A percentile compares a stretch with the other conserved stretches of the same genome.
phyloP scores from a whole-genome alignment of 2,329 filamentous ascomycete species.

The Lasiodiplodia gonubiensis region DNA sequence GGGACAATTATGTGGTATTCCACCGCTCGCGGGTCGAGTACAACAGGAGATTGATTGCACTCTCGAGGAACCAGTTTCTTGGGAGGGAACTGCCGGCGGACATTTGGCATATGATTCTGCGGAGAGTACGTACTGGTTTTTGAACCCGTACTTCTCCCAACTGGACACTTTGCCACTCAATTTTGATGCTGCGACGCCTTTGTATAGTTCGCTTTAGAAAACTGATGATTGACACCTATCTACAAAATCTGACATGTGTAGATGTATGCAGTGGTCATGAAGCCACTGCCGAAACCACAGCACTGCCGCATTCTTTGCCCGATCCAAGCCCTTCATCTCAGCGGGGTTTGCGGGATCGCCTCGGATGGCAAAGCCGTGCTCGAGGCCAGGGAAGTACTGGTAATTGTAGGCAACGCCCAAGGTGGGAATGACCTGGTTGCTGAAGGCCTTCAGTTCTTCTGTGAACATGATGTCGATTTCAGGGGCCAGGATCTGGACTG shows the following conservation, averaged over 20 bases:
- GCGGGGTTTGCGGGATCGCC: conserved; percentile 37
- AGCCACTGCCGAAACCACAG: not conserved
- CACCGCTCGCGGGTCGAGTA: not conserved
- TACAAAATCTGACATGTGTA: no score
- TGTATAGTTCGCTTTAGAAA: no score
- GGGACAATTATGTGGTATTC: not conserved
- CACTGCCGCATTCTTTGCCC: conserved; percentile 41
- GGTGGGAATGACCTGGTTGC: conserved; percentile 39
- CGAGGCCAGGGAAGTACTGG: conserved; percentile 40
- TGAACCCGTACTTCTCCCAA: not conserved
- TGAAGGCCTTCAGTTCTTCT: conserved; percentile 40
- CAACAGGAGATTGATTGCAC: not conserved
- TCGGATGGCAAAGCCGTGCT: conserved; percentile 42
- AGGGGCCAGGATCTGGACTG: conserved; percentile 40
- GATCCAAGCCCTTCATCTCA: conserved; percentile 43
- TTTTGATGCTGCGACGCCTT: not conserved
- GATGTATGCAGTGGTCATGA: not conserved
- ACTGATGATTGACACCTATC: no score
- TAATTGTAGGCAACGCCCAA: conserved; percentile 43
- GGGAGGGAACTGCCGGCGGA: not conserved
- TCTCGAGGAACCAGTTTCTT: not conserved
- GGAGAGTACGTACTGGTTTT: not conserved
- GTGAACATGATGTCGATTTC: conserved; percentile 39
- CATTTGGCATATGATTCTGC: not conserved
- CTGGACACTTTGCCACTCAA: not conserved